A percentile compares a stretch with the other conserved stretches of the same genome.
phyloP scores from a whole-genome alignment of 371 early-diverging fungal genomes.

The Mortierella sp. region DNA sequence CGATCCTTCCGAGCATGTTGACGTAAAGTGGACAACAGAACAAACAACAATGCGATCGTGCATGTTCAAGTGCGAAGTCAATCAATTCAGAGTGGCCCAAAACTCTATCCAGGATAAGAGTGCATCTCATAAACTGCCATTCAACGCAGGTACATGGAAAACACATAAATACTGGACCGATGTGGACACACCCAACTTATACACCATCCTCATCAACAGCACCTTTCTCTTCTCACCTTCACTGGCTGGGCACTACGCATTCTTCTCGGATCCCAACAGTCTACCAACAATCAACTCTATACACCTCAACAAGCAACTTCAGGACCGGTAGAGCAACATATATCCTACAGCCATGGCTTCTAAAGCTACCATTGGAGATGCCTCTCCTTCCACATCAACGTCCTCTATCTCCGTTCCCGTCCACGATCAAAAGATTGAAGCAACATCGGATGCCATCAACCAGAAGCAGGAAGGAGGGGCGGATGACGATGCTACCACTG shows the following conservation, averaged over 20 bases:
- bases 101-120: too few species aligned
- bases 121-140: too few species aligned
- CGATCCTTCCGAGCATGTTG: too few species aligned
- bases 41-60: too few species aligned
- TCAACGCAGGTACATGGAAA: too few species aligned
- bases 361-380: neutral
- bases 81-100: too few species aligned
- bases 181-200: too few species aligned
- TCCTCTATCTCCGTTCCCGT: neutral
- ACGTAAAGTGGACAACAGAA: too few species aligned
- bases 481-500: conserved; percentile 3
- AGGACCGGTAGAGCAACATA: neutral
- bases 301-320: neutral
- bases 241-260: too few species aligned
- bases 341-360: conserved; percentile 2
- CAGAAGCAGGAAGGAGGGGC: neutral
- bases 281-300: neutral
- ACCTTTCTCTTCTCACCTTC: neutral
- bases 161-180: too few species aligned
- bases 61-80: too few species aligned
- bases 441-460: neutral
- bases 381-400: conserved; percentile 3
- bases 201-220: neutral
- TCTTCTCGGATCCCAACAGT: too few species aligned
- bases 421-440: neutral